These are phyloP conservation scores for Blastobotrys peoriensis DNA, from an alignment of 805 yeast genomes.

Conservation along the genomic window DNA sequence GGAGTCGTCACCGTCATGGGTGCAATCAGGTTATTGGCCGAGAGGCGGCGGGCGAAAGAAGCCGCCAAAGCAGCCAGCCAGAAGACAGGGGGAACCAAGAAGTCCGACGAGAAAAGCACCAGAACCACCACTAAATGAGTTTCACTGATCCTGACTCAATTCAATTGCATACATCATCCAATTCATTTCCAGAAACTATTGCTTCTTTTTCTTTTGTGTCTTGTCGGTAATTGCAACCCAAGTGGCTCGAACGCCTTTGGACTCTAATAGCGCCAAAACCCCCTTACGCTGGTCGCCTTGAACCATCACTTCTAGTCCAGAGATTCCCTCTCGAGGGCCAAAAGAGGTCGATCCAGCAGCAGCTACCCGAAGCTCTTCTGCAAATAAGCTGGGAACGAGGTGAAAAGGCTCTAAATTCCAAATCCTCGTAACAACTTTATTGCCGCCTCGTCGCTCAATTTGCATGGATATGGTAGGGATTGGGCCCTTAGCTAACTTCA, in stretches of 20 bases:
- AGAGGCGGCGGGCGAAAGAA: too few relatives aligned
- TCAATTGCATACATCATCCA: too few relatives aligned
- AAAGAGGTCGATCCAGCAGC: slow-evolving; percentile 89
- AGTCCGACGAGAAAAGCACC: slow-evolving; percentile 14
- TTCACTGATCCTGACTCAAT: too few relatives aligned
- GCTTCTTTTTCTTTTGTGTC: slow-evolving; percentile 8
- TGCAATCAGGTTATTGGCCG: slow-evolving; percentile 21
- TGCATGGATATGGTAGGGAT: slow-evolving; percentile 61
- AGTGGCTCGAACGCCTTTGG: slow-evolving; percentile 55
- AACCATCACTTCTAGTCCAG: slow-evolving; percentile 66
- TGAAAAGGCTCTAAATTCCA: slow-evolving; percentile 62
- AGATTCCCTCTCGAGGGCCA: slow-evolving; percentile 38
- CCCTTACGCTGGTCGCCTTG: slow-evolving; percentile 83
- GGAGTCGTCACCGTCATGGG: slow-evolving; percentile 48
- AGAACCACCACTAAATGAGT: too few relatives aligned
- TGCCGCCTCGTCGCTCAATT: slow-evolving; percentile 73
- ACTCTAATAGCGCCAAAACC: slow-evolving; percentile 51
- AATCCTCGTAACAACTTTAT: slow-evolving; percentile 72
- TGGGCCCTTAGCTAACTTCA: slow-evolving; percentile 51
- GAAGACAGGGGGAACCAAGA: too few relatives aligned
- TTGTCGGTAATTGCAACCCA: slow-evolving; percentile 51
- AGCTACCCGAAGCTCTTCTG: slow-evolving; percentile 62
- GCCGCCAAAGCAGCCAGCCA: too few relatives aligned
- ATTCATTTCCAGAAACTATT: too few relatives aligned
- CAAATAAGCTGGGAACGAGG: slow-evolving; percentile 57